Evolutionary conservation across 2,329 filamentous ascomycete genomes (phyloP).

Genomic region (Amauroascus verrucosus): DNA sequence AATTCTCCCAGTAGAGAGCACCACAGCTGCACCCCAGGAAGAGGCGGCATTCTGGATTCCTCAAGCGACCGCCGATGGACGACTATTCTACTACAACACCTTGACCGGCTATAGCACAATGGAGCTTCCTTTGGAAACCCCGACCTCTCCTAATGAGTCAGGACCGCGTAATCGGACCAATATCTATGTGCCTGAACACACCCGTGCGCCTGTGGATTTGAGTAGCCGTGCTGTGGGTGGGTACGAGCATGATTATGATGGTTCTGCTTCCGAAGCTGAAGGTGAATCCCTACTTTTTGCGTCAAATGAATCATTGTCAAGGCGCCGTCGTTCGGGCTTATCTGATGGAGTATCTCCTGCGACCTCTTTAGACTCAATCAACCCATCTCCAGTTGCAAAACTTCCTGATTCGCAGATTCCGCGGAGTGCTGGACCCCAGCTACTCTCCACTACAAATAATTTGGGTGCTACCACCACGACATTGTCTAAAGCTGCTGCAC

Average conservation of each 20-base stretch:
- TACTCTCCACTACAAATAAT: slow-evolving; percentile 15
- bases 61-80: slow-evolving; percentile 85
- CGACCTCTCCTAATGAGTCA: slow-evolving; percentile 65
- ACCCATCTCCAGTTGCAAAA: slow-evolving; percentile 53
- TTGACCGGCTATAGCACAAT: slow-evolving; percentile 90
- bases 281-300: slow-evolving; percentile 62
- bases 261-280: slow-evolving; percentile 79
- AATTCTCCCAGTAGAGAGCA: slow-evolving; percentile 59
- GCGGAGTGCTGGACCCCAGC: slow-evolving; percentile 12
- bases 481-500: slow-evolving; percentile 43
- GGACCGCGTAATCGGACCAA: slow-evolving; percentile 84
- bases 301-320: slow-evolving; percentile 57
- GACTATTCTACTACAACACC: slow-evolving; percentile 96
- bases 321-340: slow-evolving; percentile 55
- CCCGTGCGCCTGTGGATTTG: slow-evolving; percentile 78
- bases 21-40: slow-evolving; percentile 56
- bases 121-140: slow-evolving; percentile 91
- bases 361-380: slow-evolving; percentile 84
- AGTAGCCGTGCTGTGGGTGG: slow-evolving; percentile 73
- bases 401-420: slow-evolving; percentile 44
- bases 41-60: slow-evolving; percentile 97
- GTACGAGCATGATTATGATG: slow-evolving; percentile 85
- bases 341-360: slow-evolving; percentile 69
- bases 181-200: slow-evolving; percentile 78
- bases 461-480: slow-evolving; percentile 22